Evolutionary conservation across 257 asterid species (phyloP).

Genomic region (Solanum lycopersicoides): DNA sequence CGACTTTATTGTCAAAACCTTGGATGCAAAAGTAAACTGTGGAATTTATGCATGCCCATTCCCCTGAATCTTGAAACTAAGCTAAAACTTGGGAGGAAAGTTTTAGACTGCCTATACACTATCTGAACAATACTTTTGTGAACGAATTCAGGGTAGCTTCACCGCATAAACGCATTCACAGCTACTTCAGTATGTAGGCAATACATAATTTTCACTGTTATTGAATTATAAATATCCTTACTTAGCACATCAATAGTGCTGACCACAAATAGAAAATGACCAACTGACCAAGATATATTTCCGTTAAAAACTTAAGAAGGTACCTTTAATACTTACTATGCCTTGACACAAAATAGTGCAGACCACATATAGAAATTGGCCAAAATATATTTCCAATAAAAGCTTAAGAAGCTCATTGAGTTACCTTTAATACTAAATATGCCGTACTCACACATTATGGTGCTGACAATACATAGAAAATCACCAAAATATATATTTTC

Average conservation of each 20-base stretch:
- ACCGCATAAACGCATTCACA: background rate
- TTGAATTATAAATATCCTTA: background rate
- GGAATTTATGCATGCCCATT: background rate
- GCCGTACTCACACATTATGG: background rate
- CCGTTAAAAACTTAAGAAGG: background rate
- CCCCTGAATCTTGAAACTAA: background rate
- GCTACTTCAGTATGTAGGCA: background rate
- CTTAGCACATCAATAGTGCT: background rate
- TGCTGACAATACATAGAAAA: background rate
- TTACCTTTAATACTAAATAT: background rate
- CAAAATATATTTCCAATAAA: background rate
- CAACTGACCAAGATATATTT: background rate
- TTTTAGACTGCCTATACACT: background rate
- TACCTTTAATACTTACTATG: background rate
- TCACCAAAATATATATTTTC: background rate
- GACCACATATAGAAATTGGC: background rate
- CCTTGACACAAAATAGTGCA: background rate
- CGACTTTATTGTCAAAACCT: background rate
- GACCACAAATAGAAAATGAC: background rate
- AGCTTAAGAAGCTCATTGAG: background rate
- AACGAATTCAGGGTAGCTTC: background rate
- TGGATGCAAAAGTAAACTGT: background rate
- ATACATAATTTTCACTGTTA: background rate
- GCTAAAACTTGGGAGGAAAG: background rate
- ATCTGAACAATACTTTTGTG: background rate